A percentile compares a stretch with the other conserved stretches of the same genome.
These are phyloP conservation scores for Scolecobasidium constrictum DNA, from an alignment of 2,329 filamentous ascomycete species.

Conservation along the genomic window DNA sequence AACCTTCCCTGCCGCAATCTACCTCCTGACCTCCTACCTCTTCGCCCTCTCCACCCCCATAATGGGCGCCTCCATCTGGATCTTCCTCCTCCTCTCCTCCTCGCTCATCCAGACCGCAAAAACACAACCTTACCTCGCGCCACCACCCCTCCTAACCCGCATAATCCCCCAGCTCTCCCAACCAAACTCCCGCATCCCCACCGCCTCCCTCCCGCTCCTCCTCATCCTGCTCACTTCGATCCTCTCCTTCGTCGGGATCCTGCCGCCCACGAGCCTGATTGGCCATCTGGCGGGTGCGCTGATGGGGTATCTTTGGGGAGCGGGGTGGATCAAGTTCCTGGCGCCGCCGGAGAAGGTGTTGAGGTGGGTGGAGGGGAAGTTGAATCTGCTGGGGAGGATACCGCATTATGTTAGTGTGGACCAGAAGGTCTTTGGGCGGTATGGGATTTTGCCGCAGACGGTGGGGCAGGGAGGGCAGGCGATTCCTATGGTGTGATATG, in stretches of 20 bases:
- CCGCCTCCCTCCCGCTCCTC: slow-evolving; percentile 81
- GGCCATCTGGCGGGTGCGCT: slow-evolving; percentile 78
- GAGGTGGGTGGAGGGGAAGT: slow-evolving; percentile 76
- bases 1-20: slow-evolving; percentile 64
- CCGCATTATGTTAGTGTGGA: slow-evolving; percentile 92
- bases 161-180: no score
- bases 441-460: slow-evolving; percentile 63
- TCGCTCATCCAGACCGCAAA: slow-evolving; percentile 81
- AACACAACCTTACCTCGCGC: slow-evolving; percentile 63
- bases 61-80: slow-evolving; percentile 83
- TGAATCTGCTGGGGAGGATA: slow-evolving; percentile 72
- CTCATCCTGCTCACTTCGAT: slow-evolving; percentile 64
- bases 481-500: slow-evolving; percentile 1
- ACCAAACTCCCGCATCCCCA: slow-evolving; percentile 69
- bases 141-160: slow-evolving; percentile 6
- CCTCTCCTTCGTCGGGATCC: slow-evolving; percentile 30
- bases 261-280: slow-evolving; percentile 72
- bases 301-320: slow-evolving; percentile 76
- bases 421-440: slow-evolving; percentile 89
- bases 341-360: slow-evolving; percentile 82
- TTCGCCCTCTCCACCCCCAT: slow-evolving; percentile 62
- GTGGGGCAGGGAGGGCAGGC: not conserved
- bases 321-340: slow-evolving; percentile 81
- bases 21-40: slow-evolving; percentile 68
- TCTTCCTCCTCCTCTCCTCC: slow-evolving; percentile 74